Percentiles rank a stretch among this genome's conserved stretches.
Conservation (phyloP, 176 grass and related monocot species). For the Oropetium thomaeum region DNA sequence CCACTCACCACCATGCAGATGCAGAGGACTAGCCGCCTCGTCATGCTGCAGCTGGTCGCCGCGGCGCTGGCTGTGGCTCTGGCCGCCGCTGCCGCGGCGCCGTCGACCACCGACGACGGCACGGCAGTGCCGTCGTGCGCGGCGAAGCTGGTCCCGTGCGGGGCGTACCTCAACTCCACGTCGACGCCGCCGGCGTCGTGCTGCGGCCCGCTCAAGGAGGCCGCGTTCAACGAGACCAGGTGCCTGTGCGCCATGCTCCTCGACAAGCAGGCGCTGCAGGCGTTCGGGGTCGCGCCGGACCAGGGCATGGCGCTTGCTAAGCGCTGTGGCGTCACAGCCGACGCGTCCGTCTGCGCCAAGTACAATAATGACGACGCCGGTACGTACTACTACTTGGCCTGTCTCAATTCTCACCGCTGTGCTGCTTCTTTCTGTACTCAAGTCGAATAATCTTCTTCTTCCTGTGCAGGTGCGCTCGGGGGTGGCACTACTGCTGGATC, state of each 20-base stretch:
- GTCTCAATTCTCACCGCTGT: too few species aligned
- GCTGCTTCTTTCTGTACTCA: too few species aligned
- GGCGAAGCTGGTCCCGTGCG: constrained; percentile 48
- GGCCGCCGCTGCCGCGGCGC: neutral
- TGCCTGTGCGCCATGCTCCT: constrained; percentile 63
- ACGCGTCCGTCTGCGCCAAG: constrained; percentile 51
- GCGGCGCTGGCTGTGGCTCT: too few species aligned
- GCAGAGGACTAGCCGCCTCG: neutral
- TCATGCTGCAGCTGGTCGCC: neutral
- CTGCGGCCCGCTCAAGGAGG: constrained; percentile 61
- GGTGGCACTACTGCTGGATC: constrained; percentile 24
- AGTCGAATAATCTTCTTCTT: neutral
- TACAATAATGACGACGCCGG: constrained; percentile 6
- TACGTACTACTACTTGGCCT: neutral
- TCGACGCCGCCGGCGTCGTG: constrained; percentile 42
- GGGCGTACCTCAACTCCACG: constrained; percentile 60
- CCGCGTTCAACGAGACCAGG: constrained; percentile 54
- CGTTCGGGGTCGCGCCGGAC: constrained; percentile 43
- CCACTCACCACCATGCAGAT: neutral
- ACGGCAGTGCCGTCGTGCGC: constrained; percentile 50
- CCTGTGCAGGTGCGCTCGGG: constrained; percentile 5
- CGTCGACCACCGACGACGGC: neutral
- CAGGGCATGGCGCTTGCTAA: constrained; percentile 57
- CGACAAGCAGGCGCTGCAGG: constrained; percentile 53
- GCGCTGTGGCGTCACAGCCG: constrained; percentile 51